These are phyloP conservation scores for Diplodia sapinea DNA, from an alignment of 2,329 filamentous ascomycete species.

Conservation along the genomic window DNA sequence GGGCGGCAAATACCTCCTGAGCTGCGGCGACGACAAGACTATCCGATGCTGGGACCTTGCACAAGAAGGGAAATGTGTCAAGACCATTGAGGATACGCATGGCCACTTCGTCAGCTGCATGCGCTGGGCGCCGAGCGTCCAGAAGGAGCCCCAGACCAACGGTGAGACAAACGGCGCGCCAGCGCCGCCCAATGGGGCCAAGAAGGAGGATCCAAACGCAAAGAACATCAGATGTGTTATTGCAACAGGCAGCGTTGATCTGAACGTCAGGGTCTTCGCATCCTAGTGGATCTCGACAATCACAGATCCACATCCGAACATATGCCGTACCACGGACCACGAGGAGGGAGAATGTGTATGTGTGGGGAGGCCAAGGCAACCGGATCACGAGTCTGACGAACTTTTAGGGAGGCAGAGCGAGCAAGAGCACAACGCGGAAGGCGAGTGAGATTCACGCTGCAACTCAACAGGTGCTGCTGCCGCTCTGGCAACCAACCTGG, in stretches of 20 bases:
- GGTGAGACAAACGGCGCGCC: constrained; percentile 38
- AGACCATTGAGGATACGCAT: constrained; percentile 77
- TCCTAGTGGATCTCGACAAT: constrained; percentile 43
- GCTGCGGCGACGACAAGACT: constrained; percentile 87
- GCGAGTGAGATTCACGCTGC: constrained; percentile 24
- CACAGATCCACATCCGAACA: constrained; percentile 19
- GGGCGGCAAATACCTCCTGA: constrained; percentile 86
- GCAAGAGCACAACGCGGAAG: constrained; percentile 21
- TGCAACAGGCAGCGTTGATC: constrained; percentile 84
- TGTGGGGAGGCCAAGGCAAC: constrained; percentile 29
- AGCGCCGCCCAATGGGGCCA: constrained; percentile 38
- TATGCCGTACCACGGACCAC: constrained; percentile 10
- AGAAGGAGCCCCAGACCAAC: constrained; percentile 61
- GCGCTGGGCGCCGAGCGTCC: constrained; percentile 80
- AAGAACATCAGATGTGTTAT: constrained; percentile 80
- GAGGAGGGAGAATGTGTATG: constrained; percentile 6
- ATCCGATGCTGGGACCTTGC: constrained; percentile 91
- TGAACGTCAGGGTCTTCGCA: constrained; percentile 79
- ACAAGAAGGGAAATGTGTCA: constrained; percentile 90
- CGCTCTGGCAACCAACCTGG: constrained; percentile 1
- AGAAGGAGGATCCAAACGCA: constrained; percentile 59
- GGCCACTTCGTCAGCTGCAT: constrained; percentile 85
- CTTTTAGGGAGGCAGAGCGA: constrained; percentile 3
- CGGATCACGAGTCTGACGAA: constrained; percentile 26
- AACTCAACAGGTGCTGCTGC: constrained; percentile 10